Conservation (phyloP, 2,329 filamentous ascomycete species). For the Nemania sp. region DNA sequence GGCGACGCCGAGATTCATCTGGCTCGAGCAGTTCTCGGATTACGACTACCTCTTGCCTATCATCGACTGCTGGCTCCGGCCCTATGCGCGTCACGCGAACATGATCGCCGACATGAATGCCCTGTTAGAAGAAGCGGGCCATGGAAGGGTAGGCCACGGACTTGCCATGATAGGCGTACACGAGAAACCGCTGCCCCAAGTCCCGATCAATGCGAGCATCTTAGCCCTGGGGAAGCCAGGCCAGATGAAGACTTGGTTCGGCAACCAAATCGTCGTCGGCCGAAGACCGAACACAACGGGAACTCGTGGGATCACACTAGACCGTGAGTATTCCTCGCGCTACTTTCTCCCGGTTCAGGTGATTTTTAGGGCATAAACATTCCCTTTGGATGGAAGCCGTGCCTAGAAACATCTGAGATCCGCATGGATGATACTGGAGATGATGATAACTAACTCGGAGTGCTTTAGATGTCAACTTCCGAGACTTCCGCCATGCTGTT, state of each 20-base stretch:
- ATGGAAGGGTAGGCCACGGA: slow-evolving; percentile 20
- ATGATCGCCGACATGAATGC: slow-evolving; percentile 19
- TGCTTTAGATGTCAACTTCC: slow-evolving; percentile 33
- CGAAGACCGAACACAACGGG: slow-evolving; percentile 5
- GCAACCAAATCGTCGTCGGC: slow-evolving; percentile 24
- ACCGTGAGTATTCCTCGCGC: too few species aligned
- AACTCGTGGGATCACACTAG: slow-evolving; percentile 22
- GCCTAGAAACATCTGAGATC: too few species aligned
- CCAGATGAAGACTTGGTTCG: slow-evolving; percentile 32
- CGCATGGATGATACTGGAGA: too few species aligned
- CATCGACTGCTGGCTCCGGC: slow-evolving; percentile 22
- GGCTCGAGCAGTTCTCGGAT: slow-evolving; percentile 22
- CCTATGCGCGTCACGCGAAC: slow-evolving; percentile 4
- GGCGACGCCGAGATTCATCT: slow-evolving; percentile 22
- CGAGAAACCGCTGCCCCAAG: neutral
- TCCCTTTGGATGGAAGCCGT: too few species aligned
- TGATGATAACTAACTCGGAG: too few species aligned
- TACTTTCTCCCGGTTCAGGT: too few species aligned
- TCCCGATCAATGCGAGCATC: slow-evolving; percentile 31
- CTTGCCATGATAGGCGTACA: slow-evolving; percentile 16
- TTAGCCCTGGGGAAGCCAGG: slow-evolving; percentile 31
- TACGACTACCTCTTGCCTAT: slow-evolving; percentile 10
- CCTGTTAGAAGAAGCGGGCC: slow-evolving; percentile 11
- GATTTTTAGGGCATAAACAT: too few species aligned
- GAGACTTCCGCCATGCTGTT: slow-evolving; percentile 35